phyloP scores from a whole-genome alignment of 2,329 filamentous ascomycete species.

The Ceratocystis papillata region DNA sequence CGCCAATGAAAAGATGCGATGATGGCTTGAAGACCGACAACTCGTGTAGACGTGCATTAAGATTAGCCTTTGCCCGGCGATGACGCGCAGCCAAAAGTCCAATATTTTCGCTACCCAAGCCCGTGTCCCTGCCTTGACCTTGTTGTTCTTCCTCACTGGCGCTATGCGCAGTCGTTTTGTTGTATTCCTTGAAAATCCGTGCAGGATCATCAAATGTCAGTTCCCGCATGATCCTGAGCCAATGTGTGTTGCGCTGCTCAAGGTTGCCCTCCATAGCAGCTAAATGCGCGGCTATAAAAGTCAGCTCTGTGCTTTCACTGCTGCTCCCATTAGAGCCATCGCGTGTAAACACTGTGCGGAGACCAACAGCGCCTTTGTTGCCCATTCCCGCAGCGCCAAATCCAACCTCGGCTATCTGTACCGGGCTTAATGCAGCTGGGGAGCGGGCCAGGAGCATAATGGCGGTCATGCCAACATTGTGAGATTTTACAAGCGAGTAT shows the following conservation, averaged over 20 bases:
- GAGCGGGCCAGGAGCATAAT: conserved; percentile 73
- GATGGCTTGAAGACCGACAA: conserved; percentile 63
- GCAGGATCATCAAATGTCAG: conserved; percentile 60
- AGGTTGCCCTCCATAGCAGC: conserved; percentile 77
- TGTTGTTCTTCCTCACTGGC: not conserved
- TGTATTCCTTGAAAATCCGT: conserved; percentile 30
- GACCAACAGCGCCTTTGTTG: conserved; percentile 85
- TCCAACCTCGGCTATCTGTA: conserved; percentile 73
- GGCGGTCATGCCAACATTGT: conserved; percentile 80
- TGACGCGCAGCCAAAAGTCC: conserved; percentile 32
- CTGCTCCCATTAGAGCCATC: conserved; percentile 30
- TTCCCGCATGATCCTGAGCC: conserved; percentile 69
- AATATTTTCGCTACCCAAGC: conserved; percentile 26
- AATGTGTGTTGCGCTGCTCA: conserved; percentile 70
- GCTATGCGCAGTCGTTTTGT: not conserved
- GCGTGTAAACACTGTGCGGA: conserved; percentile 52
- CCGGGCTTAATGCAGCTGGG: conserved; percentile 46
- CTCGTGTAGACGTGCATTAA: conserved; percentile 39
- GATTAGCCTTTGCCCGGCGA: conserved; percentile 30
- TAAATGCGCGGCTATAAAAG: conserved; percentile 79
- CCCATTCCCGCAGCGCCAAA: conserved; percentile 82
- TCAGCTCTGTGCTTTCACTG: conserved; percentile 51
- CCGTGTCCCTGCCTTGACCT: not conserved
- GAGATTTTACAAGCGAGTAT: conserved; percentile 60
- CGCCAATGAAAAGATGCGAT: conserved; percentile 72